A percentile compares a stretch with the other conserved stretches of the same genome.
Conservation (phyloP, 2,329 filamentous ascomycete genomes). For the Madurella mycetomatis region DNA sequence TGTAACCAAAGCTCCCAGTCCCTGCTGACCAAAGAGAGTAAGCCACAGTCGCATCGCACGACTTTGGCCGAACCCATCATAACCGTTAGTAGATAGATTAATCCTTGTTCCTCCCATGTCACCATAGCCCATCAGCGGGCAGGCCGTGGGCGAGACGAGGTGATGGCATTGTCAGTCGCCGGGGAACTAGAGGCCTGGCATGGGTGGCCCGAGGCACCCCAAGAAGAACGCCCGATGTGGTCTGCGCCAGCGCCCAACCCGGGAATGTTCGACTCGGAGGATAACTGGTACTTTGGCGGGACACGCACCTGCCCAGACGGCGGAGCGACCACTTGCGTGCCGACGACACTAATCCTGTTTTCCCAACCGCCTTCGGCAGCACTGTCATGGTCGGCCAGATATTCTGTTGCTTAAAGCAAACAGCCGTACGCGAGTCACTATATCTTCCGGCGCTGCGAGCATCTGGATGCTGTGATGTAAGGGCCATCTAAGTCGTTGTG, state of each 20-base stretch:
- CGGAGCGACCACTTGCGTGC: too few relatives aligned
- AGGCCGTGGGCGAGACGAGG: not conserved
- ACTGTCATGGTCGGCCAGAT: too few relatives aligned
- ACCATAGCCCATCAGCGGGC: not conserved
- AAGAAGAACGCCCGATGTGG: not conserved
- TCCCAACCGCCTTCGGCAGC: too few relatives aligned
- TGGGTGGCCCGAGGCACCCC: not conserved
- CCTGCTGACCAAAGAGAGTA: not conserved
- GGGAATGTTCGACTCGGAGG: too few relatives aligned
- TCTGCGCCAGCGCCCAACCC: not conserved
- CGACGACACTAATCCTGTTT: too few relatives aligned
- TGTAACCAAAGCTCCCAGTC: conserved; percentile 11
- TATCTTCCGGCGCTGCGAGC: too few relatives aligned
- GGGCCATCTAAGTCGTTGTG: too few relatives aligned
- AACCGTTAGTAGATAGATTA: not conserved
- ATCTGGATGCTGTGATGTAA: too few relatives aligned
- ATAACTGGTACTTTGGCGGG: too few relatives aligned
- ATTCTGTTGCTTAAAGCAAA: too few relatives aligned
- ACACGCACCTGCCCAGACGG: too few relatives aligned
- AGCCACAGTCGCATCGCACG: not conserved
- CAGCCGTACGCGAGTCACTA: too few relatives aligned
- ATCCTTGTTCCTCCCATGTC: not conserved
- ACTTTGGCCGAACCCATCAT: not conserved
- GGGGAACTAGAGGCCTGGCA: not conserved
- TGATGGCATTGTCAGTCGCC: not conserved